Conservation (phyloP, 768 basidiomycete genomes). For the Tylopilus balloui region DNA sequence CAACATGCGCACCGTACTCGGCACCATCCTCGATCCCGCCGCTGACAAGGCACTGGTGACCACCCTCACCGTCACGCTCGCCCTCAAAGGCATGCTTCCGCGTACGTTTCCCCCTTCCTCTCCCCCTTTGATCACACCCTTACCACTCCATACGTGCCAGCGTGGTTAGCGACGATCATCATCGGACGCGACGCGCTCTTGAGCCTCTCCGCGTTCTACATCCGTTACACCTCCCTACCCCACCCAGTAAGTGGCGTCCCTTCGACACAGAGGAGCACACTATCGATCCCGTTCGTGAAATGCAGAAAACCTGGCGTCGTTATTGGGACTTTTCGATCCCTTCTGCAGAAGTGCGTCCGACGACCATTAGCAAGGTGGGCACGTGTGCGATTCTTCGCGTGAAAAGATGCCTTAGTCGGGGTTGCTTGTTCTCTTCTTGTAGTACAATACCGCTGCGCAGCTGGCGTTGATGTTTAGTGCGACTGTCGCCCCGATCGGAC, state of each 20-base stretch:
- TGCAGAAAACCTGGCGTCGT: constrained; percentile 81
- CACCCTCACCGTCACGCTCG: constrained; percentile 81
- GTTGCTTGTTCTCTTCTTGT: background rate
- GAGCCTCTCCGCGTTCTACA: constrained; percentile 86
- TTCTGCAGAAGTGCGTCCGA: constrained; percentile 91
- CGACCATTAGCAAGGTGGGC: constrained; percentile 83
- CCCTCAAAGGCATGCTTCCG: constrained; percentile 80
- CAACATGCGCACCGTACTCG: constrained; percentile 87
- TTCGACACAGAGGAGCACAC: background rate
- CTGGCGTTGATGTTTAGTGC: constrained; percentile 87
- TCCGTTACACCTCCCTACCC: constrained; percentile 87
- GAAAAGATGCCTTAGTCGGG: background rate
- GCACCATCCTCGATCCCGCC: constrained; percentile 93
- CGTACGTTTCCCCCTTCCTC: constrained; percentile 43
- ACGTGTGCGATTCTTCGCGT: background rate
- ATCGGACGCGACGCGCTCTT: constrained; percentile 86
- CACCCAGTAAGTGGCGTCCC: constrained; percentile 54
- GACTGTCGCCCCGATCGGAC: constrained; percentile 77
- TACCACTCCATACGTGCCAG: constrained; percentile 36
- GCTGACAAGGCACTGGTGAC: constrained; percentile 97
- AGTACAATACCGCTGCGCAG: constrained; percentile 93
- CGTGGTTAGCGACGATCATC: constrained; percentile 80
- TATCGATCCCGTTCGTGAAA: constrained; percentile 2
- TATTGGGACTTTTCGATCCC: constrained; percentile 98
- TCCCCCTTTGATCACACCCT: background rate